These are phyloP conservation scores for Dichotomopilus funicola DNA, from an alignment of 2,329 filamentous ascomycete species.

Conservation along the genomic window DNA sequence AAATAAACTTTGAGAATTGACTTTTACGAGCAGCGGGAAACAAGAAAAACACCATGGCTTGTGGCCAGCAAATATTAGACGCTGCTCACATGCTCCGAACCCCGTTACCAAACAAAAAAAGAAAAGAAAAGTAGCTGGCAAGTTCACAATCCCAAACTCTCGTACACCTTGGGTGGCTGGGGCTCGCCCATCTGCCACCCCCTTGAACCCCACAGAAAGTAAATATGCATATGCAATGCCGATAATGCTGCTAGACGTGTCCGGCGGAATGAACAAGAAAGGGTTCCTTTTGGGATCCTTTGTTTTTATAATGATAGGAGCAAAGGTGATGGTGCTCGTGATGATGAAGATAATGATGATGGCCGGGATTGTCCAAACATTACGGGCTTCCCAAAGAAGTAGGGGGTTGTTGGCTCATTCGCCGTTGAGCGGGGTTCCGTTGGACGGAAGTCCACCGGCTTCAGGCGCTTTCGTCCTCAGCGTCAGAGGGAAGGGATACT, in stretches of 20 bases:
- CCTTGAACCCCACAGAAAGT: not conserved
- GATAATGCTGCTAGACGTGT: not conserved
- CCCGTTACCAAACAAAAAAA: too few relatives aligned
- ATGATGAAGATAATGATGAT: too few relatives aligned
- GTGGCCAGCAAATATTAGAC: too few relatives aligned
- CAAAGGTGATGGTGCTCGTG: not conserved
- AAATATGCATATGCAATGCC: not conserved
- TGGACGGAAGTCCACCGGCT: constrained; percentile 34
- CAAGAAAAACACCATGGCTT: too few relatives aligned
- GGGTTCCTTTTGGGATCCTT: not conserved
- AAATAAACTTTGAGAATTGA: too few relatives aligned
- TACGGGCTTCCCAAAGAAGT: not conserved
- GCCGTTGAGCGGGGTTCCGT: constrained; percentile 37
- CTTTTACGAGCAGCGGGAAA: too few relatives aligned
- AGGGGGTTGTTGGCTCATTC: constrained; percentile 20
- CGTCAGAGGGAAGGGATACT: constrained; percentile 55
- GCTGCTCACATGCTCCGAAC: too few relatives aligned
- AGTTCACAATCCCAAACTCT: not conserved
- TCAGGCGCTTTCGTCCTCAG: constrained; percentile 46
- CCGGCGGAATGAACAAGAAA: not conserved
- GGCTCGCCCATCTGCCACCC: not conserved
- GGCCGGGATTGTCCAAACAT: not conserved
- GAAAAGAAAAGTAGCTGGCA: too few relatives aligned
- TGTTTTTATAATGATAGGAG: not conserved
- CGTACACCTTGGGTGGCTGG: not conserved